Base-by-base conservation (phyloP, 1,139 yeast species). In the Saccharomyces hybrid region DNA sequence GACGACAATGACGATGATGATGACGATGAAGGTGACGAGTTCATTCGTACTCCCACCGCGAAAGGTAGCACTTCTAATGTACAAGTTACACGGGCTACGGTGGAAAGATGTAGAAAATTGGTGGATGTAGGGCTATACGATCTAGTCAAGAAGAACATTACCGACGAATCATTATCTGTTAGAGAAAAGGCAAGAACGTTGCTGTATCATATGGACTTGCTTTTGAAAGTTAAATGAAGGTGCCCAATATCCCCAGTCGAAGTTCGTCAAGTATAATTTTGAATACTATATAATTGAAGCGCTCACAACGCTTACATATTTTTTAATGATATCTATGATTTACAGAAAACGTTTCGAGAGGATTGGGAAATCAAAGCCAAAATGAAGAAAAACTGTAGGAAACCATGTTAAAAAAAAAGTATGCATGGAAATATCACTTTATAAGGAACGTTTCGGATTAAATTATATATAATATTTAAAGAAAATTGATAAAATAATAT, bases 111-210 rank as follows among this genome's bases (percentile, higher is more conserved):
- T 55, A 59, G 60, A 47, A 67, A 61, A 52, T 58, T 68, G 11
- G 66, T 61, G 8, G 56, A 56, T 7, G 50, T 66, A 50, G 71
- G 71, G 2, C 55, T 68, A 27, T 60, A 64, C 51, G 67, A 66
- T 14, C 55, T 66, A 6, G 65, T 68, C 2, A 62, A 63, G 56
- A 59, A 63, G 29, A 65, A 66, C 38, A 61, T 64, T 4, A 61
- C 63, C 32, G 69, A 66, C 49, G 66, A 63, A 24, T 58, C 67
- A 16, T 56, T 68, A 27, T 57, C 64, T 47, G 70, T 68, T 3
- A 62, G 68, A 52, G 71, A 68, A 46, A 67, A 68, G 51, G 68
- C 72, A 4, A 64, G 67, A 52, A 64, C 67, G 2, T 56, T 68
- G 34, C 56, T 64, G n/a, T 66, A 61, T 56, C 68, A 66, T 42